Percentiles rank a stretch among this genome's conserved stretches.
Conservation (phyloP, 352 stramenopile genomes). For the Pythium pectinolyticum region DNA sequence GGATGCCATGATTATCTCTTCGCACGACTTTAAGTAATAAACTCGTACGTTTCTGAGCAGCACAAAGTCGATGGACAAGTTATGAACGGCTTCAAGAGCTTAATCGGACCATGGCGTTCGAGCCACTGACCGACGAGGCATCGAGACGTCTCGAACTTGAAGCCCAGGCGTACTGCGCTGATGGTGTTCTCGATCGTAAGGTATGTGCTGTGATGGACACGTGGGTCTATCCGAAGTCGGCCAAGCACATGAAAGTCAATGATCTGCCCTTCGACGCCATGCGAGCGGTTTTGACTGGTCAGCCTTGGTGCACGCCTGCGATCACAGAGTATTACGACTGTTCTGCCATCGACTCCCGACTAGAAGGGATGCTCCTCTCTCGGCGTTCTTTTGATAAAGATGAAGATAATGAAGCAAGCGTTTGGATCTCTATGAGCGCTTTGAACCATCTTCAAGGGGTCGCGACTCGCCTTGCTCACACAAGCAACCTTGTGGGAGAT, state of each 20-base stretch:
- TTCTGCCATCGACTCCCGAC: slow-evolving; percentile 10
- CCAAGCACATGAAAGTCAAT: not conserved
- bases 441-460: slow-evolving; percentile 10
- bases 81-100: slow-evolving; percentile 3
- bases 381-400: slow-evolving; percentile 2
- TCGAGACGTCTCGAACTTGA: not conserved
- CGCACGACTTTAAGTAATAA: not conserved
- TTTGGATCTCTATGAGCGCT: slow-evolving; percentile 12
- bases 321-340: slow-evolving; percentile 26
- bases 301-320: not conserved
- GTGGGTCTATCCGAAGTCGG: slow-evolving; percentile 7
- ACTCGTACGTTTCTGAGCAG: not conserved
- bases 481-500: not conserved
- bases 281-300: not conserved
- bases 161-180: not conserved
- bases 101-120: slow-evolving; percentile 4
- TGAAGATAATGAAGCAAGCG: not conserved
- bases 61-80: slow-evolving; percentile 2
- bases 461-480: not conserved
- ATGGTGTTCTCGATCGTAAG: slow-evolving; percentile 6
- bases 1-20: no score
- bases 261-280: slow-evolving; percentile 2
- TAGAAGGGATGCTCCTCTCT: slow-evolving; percentile 19
- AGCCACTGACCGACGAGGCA: not conserved
- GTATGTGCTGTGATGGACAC: slow-evolving; percentile 11